A percentile compares a stretch with the other conserved stretches of the same genome.
phyloP scores from a whole-genome alignment of 1,139 yeast genomes.

The Hyphopichia pseudoburtonii region DNA sequence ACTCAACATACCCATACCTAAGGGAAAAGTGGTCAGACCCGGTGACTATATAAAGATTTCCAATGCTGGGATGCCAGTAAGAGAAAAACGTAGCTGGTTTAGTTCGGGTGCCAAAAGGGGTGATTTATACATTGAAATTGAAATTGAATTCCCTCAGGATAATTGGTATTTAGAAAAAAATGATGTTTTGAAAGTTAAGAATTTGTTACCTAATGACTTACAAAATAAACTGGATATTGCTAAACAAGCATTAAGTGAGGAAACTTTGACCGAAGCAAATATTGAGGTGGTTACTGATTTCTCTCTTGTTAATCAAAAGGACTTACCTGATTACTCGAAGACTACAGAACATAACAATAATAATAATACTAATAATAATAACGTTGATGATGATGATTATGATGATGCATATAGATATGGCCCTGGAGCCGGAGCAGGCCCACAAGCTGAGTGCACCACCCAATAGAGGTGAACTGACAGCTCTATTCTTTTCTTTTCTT shows the following conservation, averaged over 20 bases:
- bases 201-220: conserved; percentile 52
- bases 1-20: conserved; percentile 60
- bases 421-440: conserved; percentile 14
- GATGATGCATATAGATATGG: conserved; percentile 4
- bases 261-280: conserved; percentile 35
- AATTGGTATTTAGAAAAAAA: conserved; percentile 73
- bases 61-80: conserved; percentile 86
- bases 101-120: conserved; percentile 47
- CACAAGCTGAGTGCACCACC: conserved; percentile 43
- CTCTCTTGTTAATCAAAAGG: conserved; percentile 24
- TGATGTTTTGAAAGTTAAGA: conserved; percentile 53
- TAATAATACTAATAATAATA: conserved; percentile 15
- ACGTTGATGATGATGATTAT: conserved; percentile 10
- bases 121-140: conserved; percentile 68
- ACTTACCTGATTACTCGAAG: conserved; percentile 38
- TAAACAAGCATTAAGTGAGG: conserved; percentile 24
- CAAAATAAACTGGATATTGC: conserved; percentile 20
- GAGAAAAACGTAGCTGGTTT: conserved; percentile 37
- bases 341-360: too few species aligned
- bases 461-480: too few species aligned
- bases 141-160: conserved; percentile 81
- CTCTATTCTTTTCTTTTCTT: too few species aligned
- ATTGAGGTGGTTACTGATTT: conserved; percentile 45
- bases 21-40: conserved; percentile 80
- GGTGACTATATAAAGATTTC: conserved; percentile 65